Percentiles rank a stretch among this genome's conserved stretches.
Conservation (phyloP, 306 rosid species). For the Rosa lucieae region DNA sequence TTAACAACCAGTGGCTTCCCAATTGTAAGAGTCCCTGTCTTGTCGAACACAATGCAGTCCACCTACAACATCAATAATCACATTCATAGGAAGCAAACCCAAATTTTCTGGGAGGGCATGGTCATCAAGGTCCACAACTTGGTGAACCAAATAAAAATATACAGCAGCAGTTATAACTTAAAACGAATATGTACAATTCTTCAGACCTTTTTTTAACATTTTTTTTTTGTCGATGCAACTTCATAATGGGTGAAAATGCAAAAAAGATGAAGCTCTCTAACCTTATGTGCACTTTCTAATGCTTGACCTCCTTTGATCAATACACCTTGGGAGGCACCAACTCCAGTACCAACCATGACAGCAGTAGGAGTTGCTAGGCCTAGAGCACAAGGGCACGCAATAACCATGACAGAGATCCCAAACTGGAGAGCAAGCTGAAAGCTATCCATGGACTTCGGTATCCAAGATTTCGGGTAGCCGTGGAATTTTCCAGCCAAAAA, state of each 20-base stretch:
- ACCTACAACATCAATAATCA: constrained; percentile 40
- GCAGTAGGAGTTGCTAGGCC: constrained; percentile 82
- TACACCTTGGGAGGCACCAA: constrained; percentile 77
- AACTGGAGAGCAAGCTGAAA: constrained; percentile 77
- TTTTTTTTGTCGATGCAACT: not conserved
- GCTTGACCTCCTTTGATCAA: constrained; percentile 79
- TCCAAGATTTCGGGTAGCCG: constrained; percentile 64
- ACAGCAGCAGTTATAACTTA: not conserved
- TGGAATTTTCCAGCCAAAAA: constrained; percentile 57
- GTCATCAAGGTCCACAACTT: not conserved
- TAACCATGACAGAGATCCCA: constrained; percentile 74
- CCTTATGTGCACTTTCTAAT: constrained; percentile 71
- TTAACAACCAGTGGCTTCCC: constrained; percentile 72
- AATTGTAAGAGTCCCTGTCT: constrained; percentile 74
- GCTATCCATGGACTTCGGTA: constrained; percentile 61
- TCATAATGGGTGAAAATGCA: not conserved
- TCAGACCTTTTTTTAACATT: not conserved
- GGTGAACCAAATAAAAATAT: not conserved
- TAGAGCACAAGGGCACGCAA: constrained; percentile 80
- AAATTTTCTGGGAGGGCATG: not conserved
- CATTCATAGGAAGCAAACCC: not conserved
- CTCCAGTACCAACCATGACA: constrained; percentile 84
- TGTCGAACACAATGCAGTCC: constrained; percentile 65
- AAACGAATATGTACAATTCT: not conserved
- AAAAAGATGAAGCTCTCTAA: constrained; percentile 17